phyloP scores from a whole-genome alignment of 2,329 filamentous ascomycete species.

The Trichophaea hybrida region DNA sequence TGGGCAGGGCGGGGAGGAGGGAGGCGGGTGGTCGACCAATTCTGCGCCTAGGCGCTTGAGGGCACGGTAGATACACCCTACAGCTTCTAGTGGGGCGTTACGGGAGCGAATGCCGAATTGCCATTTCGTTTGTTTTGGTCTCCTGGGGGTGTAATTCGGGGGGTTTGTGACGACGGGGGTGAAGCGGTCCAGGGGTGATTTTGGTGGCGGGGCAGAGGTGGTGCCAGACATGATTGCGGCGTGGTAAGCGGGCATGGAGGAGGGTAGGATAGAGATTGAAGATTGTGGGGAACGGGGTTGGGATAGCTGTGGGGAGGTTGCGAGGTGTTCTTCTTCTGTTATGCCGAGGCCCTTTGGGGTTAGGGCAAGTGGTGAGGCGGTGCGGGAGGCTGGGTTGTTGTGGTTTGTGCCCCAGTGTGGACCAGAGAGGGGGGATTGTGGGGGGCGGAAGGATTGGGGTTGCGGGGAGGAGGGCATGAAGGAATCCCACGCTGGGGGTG shows the following conservation, averaged over 20 bases:
- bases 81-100: conserved; percentile 85
- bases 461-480: conserved; percentile 16
- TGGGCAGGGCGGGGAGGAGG: neutral
- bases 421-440: conserved; percentile 14
- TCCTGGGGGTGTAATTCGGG: conserved; percentile 29
- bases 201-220: conserved; percentile 31
- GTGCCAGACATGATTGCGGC: conserved; percentile 72
- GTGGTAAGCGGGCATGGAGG: conserved; percentile 80
- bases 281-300: conserved; percentile 44
- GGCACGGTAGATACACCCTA: conserved; percentile 89
- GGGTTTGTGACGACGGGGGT: neutral
- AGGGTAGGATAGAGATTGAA: conserved; percentile 83
- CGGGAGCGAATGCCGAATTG: conserved; percentile 94
- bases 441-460: conserved; percentile 11
- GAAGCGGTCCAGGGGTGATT: conserved; percentile 29
- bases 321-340: conserved; percentile 40
- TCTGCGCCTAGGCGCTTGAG: conserved; percentile 74
- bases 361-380: conserved; percentile 68
- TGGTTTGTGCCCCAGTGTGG: conserved; percentile 5
- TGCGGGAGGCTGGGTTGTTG: conserved; percentile 34
- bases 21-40: conserved; percentile 50
- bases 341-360: conserved; percentile 47
- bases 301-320: conserved; percentile 36
- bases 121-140: conserved; percentile 74
- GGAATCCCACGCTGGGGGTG: conserved; percentile 39